Evolutionary conservation across 176 grass and related monocot genomes (phyloP).

Genomic region (Paspalum vaginatum): DNA sequence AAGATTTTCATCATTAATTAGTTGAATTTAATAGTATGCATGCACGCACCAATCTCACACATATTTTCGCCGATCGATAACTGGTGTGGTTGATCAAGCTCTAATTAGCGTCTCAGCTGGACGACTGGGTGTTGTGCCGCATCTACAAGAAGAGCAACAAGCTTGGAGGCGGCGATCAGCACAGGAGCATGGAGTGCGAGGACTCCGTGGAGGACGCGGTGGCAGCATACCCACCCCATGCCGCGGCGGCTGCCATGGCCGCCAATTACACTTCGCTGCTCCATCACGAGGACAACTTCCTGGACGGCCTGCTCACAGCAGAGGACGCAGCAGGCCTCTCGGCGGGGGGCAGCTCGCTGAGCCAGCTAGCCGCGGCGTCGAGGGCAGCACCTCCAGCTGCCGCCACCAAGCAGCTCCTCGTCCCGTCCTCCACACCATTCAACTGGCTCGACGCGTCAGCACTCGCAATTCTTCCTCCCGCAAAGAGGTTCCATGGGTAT

Average conservation of each 20-base stretch:
- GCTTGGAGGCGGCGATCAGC: constrained; percentile 19
- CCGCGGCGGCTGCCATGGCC: not conserved
- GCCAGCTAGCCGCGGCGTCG: constrained; percentile 37
- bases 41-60: not conserved
- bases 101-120: constrained; percentile 64
- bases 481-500: constrained; percentile 48
- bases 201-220: constrained; percentile 56
- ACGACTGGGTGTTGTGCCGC: constrained; percentile 97
- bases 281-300: constrained; percentile 71
- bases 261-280: constrained; percentile 46
- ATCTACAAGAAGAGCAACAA: constrained; percentile 97
- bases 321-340: constrained; percentile 43
- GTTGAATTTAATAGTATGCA: not conserved
- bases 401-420: constrained; percentile 40
- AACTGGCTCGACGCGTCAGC: constrained; percentile 54
- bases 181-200: constrained; percentile 54
- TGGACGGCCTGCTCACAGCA: constrained; percentile 61
- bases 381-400: not conserved
- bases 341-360: constrained; percentile 32
- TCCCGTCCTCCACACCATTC: constrained; percentile 39
- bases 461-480: constrained; percentile 34
- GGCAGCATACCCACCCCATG: constrained; percentile 8
- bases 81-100: constrained; percentile 32
- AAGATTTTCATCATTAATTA: too few species aligned
- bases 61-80: not conserved